These are phyloP conservation scores for Eryngium alpinum DNA, from an alignment of 140 eudicot species.

Conservation along the genomic window DNA sequence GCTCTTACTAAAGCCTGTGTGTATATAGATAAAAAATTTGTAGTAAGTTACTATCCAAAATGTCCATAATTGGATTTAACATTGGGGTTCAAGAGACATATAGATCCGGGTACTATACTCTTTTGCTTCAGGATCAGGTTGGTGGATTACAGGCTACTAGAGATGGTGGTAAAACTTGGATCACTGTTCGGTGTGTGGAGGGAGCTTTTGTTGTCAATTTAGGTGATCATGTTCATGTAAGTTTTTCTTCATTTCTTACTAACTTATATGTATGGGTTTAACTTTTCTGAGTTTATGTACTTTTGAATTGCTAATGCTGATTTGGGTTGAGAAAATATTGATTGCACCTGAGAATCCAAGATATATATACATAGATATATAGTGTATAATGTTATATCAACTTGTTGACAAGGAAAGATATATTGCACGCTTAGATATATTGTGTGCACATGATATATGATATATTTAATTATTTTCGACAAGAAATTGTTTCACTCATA, in stretches of 20 bases:
- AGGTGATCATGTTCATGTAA: conserved; percentile 94
- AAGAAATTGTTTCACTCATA: too few species aligned
- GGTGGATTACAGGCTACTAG: conserved; percentile 97
- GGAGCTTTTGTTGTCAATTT: conserved; percentile 92
- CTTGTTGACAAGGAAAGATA: neutral
- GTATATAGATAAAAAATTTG: conserved; percentile 87
- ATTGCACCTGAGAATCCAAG: too few species aligned
- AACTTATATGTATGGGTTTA: neutral
- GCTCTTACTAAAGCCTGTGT: conserved; percentile 73
- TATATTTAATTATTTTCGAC: too few species aligned
- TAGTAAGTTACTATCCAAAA: conserved; percentile 75
- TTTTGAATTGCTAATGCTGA: too few species aligned
- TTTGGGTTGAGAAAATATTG: too few species aligned
- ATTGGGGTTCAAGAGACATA: conserved; percentile 81
- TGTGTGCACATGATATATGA: too few species aligned
- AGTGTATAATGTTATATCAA: too few species aligned
- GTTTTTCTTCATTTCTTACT: conserved; percentile 11
- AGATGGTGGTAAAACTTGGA: conserved; percentile 89
- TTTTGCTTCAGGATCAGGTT: conserved; percentile 75
- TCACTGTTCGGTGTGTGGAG: conserved; percentile 68
- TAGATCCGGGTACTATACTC: conserved; percentile 90
- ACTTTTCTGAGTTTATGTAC: neutral
- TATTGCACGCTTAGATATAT: too few species aligned
- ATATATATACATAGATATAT: too few species aligned
- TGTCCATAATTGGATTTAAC: conserved; percentile 83